Base-by-base conservation (phyloP, 768 basidiomycete genomes). In the Tulasnella sp. region DNA sequence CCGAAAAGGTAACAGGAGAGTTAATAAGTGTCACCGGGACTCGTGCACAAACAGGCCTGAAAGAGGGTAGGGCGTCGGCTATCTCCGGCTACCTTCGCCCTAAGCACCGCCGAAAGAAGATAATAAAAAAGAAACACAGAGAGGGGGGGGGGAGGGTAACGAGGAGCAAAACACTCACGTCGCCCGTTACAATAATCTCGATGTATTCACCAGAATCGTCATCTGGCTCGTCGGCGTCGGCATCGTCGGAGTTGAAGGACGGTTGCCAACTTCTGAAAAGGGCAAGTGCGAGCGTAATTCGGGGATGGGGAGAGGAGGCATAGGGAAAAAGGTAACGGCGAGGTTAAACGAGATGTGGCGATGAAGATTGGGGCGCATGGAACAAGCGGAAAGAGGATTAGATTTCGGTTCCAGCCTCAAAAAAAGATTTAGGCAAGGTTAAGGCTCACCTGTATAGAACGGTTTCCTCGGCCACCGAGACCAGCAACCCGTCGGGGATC, bases 141-240 rank as follows among this genome's bases (percentile, higher is more conserved):
- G 64, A 69, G n/a, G 12, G 34, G 34, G 18, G 1, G 24, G 20
- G n/a, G n/a, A 3, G 24, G 12, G 69, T 42, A 48, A 40, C 78
- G 72, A 83, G 41, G 28, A 41, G 42, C 12, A 46, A 46, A 75
- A 37, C 41, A 84, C 87, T 34, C 80, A 92, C 91, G 85, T 89
- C 88, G 77, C 92, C 93, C 18, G 89, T 89, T 81, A 93, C 84
- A 42, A 93, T 86, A 72, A 92, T 89, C 82, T 94, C 93, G 78
- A 85, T 85, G 6, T 93, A 69, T 69, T 69, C 64, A 14, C 16
- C 87, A 0, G 93, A 92, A 44, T 86, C 84, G 78, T 93, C 84
- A 24, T 86, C n/a, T n/a, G n/a, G n/a, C n/a, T n/a, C 86, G 24
- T 84, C 84, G 83, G 87, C 87, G 80, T 87, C 86, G n/a, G 79